Conservation (phyloP, 2,329 filamentous ascomycete species). For the Colletotrichum sp. region DNA sequence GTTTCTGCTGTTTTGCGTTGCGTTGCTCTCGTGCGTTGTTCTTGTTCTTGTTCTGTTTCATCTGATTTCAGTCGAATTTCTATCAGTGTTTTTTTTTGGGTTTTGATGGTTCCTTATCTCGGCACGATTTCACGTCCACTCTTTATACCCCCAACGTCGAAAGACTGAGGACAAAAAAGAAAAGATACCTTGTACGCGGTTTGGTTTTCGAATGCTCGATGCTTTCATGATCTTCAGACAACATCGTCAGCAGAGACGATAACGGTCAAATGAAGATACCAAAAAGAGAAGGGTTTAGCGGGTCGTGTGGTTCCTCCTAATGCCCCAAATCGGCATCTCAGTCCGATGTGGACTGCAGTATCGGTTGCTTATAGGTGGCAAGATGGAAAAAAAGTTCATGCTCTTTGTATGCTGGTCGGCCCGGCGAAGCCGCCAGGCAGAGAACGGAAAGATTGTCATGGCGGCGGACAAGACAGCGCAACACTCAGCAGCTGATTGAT, state of each 20-base stretch:
- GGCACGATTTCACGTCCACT: conserved; percentile 23
- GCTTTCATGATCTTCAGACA: conserved; percentile 1
- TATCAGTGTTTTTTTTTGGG: conserved; percentile 18
- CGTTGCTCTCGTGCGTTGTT: conserved; percentile 29
- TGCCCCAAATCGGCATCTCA: background rate
- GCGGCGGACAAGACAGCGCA: background rate
- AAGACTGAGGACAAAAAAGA: conserved; percentile 21
- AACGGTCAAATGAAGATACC: background rate
- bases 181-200: conserved; percentile 20
- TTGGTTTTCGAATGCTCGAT: conserved; percentile 6
- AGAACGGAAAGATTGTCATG: conserved; percentile 5
- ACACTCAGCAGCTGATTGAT: conserved; percentile 7
- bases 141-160: conserved; percentile 24
- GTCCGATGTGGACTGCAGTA: background rate
- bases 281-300: conserved; percentile 12
- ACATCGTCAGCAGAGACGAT: background rate
- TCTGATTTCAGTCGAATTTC: conserved; percentile 19
- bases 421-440: conserved; percentile 1
- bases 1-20: conserved; percentile 27
- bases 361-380: background rate
- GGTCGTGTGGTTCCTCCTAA: background rate
- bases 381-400: background rate
- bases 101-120: conserved; percentile 23
- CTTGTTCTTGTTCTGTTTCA: conserved; percentile 25
- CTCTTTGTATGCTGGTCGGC: conserved; percentile 1